Evolutionary conservation across 805 yeast species (phyloP).

Genomic region (Metschnikowia drakensbergensis): DNA sequence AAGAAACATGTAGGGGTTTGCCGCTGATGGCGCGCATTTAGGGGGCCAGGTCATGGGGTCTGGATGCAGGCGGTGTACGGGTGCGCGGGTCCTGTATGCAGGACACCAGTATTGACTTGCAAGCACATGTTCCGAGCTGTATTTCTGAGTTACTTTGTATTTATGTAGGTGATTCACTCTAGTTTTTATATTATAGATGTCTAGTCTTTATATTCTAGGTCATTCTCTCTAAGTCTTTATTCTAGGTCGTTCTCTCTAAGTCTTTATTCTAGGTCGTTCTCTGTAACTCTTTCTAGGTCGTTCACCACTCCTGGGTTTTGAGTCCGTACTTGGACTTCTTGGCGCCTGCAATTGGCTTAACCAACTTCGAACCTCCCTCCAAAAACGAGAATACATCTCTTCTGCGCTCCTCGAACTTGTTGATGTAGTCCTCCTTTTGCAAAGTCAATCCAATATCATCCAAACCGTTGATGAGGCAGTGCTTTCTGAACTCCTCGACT

Average conservation of each 20-base stretch:
- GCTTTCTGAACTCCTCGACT: constrained; percentile 88
- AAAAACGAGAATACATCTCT: constrained; percentile 81
- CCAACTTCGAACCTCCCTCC: constrained; percentile 77
- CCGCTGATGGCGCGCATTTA: neutral
- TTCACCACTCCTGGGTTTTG: constrained; percentile 70
- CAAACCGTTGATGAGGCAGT: constrained; percentile 89
- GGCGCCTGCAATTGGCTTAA: constrained; percentile 63
- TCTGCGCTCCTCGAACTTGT: constrained; percentile 72
- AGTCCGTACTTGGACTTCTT: constrained; percentile 66
- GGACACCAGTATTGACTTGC: neutral
- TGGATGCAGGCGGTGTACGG: neutral
- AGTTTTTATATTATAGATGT: too few species aligned
- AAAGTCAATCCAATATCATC: constrained; percentile 96
- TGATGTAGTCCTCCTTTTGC: constrained; percentile 78
- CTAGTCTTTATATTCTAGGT: too few species aligned
- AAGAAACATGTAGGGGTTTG: neutral
- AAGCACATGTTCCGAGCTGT: too few species aligned
- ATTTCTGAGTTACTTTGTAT: too few species aligned
- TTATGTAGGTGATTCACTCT: too few species aligned
- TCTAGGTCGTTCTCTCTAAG: too few species aligned
- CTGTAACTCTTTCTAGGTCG: neutral
- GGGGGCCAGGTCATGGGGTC: neutral
- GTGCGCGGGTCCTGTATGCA: neutral
- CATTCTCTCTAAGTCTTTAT: too few species aligned
- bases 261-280: too few species aligned